Percentiles rank a stretch among this genome's conserved stretches.
phyloP scores from a whole-genome alignment of 345 rosid genomes.

The Boechera stricta region DNA sequence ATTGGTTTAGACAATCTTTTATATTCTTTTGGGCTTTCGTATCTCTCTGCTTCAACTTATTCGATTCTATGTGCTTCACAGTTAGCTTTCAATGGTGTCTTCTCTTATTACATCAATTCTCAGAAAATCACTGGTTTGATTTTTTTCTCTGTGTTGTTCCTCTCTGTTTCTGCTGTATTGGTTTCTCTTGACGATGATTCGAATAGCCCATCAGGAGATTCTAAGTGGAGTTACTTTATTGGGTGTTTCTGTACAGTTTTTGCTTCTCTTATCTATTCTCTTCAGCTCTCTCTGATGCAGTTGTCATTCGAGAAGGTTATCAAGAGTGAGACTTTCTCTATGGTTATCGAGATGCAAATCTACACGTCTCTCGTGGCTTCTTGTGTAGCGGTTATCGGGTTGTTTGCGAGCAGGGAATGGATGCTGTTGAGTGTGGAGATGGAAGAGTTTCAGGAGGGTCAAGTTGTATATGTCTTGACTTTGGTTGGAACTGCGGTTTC shows the following conservation, averaged over 20 bases:
- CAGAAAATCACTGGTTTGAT: slow-evolving; percentile 72
- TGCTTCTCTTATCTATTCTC: slow-evolving; percentile 84
- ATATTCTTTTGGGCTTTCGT: slow-evolving; percentile 72
- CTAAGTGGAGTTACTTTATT: slow-evolving; percentile 45
- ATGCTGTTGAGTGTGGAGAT: slow-evolving; percentile 43
- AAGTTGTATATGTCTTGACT: slow-evolving; percentile 37
- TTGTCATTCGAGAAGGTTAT: slow-evolving; percentile 66
- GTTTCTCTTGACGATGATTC: slow-evolving; percentile 71
- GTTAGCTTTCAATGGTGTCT: slow-evolving; percentile 73
- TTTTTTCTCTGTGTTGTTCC: slow-evolving; percentile 62
- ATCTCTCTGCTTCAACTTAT: slow-evolving; percentile 80
- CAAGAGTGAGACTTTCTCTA: slow-evolving; percentile 34
- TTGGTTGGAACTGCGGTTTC: slow-evolving; percentile 46
- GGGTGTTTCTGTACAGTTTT: slow-evolving; percentile 65
- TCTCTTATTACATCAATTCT: slow-evolving; percentile 75
- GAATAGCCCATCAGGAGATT: slow-evolving; percentile 52
- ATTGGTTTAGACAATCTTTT: slow-evolving; percentile 70
- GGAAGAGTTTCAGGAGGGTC: slow-evolving; percentile 46
- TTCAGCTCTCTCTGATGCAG: slow-evolving; percentile 83
- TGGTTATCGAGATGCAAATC: slow-evolving; percentile 59
- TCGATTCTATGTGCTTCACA: slow-evolving; percentile 82
- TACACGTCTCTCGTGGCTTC: slow-evolving; percentile 53
- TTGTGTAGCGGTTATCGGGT: slow-evolving; percentile 38
- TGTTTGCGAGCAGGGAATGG: slow-evolving; percentile 54
- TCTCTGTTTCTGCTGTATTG: slow-evolving; percentile 75